Evolutionary conservation across 495 filamentous ascomycete species (phyloP).

Genomic region (Melanomma pulvis-pyrius): DNA sequence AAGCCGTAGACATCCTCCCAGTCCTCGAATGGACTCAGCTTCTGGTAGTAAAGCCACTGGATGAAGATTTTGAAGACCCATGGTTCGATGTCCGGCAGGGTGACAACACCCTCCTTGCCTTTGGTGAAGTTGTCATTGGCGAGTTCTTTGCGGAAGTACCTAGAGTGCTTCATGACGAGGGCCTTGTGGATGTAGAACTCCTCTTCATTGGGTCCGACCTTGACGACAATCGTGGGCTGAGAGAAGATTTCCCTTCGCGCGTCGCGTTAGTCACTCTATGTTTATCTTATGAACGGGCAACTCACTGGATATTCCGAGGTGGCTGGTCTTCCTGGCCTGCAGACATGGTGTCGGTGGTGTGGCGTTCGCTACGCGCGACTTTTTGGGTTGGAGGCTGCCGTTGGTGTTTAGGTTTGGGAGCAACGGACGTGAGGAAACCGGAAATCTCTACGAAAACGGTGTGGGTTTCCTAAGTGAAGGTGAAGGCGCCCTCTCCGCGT

Average conservation of each 20-base stretch:
- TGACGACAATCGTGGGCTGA: constrained; percentile 6
- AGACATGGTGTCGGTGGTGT: too few species aligned
- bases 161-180: constrained; percentile 1
- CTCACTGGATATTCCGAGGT: too few species aligned
- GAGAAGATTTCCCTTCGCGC: neutral
- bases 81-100: neutral
- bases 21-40: neutral
- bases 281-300: too few species aligned
- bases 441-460: too few species aligned
- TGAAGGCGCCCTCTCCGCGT: too few species aligned
- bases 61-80: constrained; percentile 4
- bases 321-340: too few species aligned
- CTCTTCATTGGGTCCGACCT: constrained; percentile 2
- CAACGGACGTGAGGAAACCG: too few species aligned
- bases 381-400: too few species aligned
- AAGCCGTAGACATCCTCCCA: neutral
- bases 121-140: neutral
- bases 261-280: neutral
- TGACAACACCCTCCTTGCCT: neutral
- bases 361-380: too few species aligned
- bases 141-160: constrained; percentile 8
- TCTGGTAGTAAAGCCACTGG: neutral
- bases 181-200: constrained; percentile 7
- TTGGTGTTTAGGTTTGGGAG: too few species aligned
- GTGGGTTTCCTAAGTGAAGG: too few species aligned